Evolutionary conservation across 768 basidiomycete species (phyloP).

Genomic region (Favolaschia claudopus): DNA sequence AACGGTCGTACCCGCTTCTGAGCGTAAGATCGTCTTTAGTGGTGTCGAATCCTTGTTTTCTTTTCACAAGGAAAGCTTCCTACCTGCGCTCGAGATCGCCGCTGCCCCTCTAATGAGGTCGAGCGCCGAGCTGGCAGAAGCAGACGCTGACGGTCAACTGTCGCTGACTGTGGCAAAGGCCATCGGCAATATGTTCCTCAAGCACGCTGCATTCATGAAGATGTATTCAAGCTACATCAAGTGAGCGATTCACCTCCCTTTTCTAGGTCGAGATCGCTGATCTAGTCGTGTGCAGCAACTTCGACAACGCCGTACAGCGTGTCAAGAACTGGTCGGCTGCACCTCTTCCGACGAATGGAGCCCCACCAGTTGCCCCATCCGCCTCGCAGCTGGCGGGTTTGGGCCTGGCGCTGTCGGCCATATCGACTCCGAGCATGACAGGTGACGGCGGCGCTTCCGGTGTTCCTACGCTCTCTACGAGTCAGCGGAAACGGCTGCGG

Average conservation of each 20-base stretch:
- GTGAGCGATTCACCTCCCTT: constrained; percentile 52
- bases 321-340: constrained; percentile 86
- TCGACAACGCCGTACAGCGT: constrained; percentile 90
- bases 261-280: neutral
- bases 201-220: constrained; percentile 96
- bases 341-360: constrained; percentile 49
- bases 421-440: constrained; percentile 52
- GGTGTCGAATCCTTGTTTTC: constrained; percentile 89
- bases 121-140: constrained; percentile 50
- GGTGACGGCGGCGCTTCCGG: constrained; percentile 51
- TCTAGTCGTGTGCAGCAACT: constrained; percentile 67
- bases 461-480: constrained; percentile 68
- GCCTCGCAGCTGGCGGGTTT: constrained; percentile 69
- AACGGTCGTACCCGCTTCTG: constrained; percentile 82
- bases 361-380: constrained; percentile 60
- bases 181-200: constrained; percentile 89
- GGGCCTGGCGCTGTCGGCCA: constrained; percentile 62
- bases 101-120: constrained; percentile 71
- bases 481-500: constrained; percentile 90
- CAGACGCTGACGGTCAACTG: constrained; percentile 75
- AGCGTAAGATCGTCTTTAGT: constrained; percentile 91
- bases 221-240: constrained; percentile 99
- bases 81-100: constrained; percentile 87
- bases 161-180: constrained; percentile 79
- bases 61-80: constrained; percentile 92